phyloP scores from a whole-genome alignment of 2,329 filamentous ascomycete genomes.

The Cladophialophora exuberans region DNA sequence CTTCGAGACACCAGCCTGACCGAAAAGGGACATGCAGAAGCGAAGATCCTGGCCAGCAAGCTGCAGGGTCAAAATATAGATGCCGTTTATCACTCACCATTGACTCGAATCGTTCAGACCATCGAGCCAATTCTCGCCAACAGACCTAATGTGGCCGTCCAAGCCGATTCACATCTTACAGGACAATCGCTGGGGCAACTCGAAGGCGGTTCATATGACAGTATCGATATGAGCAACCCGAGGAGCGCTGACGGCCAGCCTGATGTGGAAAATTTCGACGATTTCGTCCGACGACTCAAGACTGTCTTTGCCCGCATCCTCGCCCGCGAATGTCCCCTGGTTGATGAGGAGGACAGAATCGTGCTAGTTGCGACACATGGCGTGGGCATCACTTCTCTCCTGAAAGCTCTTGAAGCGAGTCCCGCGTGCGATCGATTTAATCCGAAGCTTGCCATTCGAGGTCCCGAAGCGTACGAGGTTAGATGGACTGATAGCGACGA shows the following conservation, averaged over 20 bases:
- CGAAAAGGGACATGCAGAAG: conserved; percentile 21
- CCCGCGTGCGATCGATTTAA: conserved; percentile 22
- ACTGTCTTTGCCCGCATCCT: conserved; percentile 19
- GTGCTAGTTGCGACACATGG: conserved; percentile 27
- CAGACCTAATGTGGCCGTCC: background rate
- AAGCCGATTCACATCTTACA: conserved; percentile 19
- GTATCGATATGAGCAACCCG: conserved; percentile 26
- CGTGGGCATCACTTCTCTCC: conserved; percentile 24
- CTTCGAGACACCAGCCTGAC: conserved; percentile 24
- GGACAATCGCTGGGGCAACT: conserved; percentile 23
- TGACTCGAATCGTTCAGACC: conserved; percentile 20
- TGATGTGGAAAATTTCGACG: conserved; percentile 25
- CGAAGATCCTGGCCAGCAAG: conserved; percentile 13
- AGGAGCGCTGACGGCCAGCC: conserved; percentile 22
- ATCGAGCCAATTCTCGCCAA: conserved; percentile 19
- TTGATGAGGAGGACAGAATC: conserved; percentile 9
- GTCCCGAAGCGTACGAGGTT: conserved; percentile 25
- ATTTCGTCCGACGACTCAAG: conserved; percentile 23
- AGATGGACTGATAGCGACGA: conserved; percentile 28
- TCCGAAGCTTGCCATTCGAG: conserved; percentile 18
- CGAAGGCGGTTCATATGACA: conserved; percentile 23
- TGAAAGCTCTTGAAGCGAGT: conserved; percentile 20
- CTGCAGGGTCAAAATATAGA: conserved; percentile 33
- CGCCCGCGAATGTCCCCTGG: conserved; percentile 10
- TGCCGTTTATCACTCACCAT: conserved; percentile 31